Conservation (phyloP, 2,329 filamentous ascomycete genomes). For the Penicillium sp. region DNA sequence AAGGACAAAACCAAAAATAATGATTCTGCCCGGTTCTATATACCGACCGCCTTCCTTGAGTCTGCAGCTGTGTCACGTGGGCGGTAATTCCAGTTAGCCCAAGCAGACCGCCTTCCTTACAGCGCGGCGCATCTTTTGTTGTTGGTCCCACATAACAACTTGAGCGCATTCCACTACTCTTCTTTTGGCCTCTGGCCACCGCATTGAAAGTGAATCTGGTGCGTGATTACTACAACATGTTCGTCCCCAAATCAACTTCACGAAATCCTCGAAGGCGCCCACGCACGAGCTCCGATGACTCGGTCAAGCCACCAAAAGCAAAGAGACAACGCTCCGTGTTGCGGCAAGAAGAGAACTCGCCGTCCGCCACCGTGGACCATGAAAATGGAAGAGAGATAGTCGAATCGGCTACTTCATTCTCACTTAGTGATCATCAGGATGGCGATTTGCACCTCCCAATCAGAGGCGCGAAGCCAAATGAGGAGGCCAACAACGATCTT, state of each 20-base stretch:
- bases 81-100: too few species aligned
- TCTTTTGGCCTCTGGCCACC: slow-evolving; percentile 8
- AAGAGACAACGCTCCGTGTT: slow-evolving; percentile 49
- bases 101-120: slow-evolving; percentile 4
- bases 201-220: neutral
- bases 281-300: slow-evolving; percentile 46
- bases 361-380: slow-evolving; percentile 19
- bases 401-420: slow-evolving; percentile 12
- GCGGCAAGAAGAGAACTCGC: slow-evolving; percentile 36
- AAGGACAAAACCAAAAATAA: too few species aligned
- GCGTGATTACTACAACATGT: slow-evolving; percentile 31
- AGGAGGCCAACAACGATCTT: slow-evolving; percentile 30
- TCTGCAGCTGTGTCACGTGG: too few species aligned
- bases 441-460: slow-evolving; percentile 36
- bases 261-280: slow-evolving; percentile 42
- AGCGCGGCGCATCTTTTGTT: slow-evolving; percentile 2
- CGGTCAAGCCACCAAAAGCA: slow-evolving; percentile 44
- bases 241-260: slow-evolving; percentile 37
- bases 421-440: slow-evolving; percentile 15
- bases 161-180: neutral
- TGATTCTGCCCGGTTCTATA: too few species aligned
- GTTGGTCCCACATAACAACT: neutral
- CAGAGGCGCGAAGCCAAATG: slow-evolving; percentile 38
- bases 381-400: slow-evolving; percentile 17
- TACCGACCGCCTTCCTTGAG: too few species aligned